These are phyloP conservation scores for Tricholoma flavovirens DNA, from an alignment of 768 basidiomycete genomes.

Conservation along the genomic window DNA sequence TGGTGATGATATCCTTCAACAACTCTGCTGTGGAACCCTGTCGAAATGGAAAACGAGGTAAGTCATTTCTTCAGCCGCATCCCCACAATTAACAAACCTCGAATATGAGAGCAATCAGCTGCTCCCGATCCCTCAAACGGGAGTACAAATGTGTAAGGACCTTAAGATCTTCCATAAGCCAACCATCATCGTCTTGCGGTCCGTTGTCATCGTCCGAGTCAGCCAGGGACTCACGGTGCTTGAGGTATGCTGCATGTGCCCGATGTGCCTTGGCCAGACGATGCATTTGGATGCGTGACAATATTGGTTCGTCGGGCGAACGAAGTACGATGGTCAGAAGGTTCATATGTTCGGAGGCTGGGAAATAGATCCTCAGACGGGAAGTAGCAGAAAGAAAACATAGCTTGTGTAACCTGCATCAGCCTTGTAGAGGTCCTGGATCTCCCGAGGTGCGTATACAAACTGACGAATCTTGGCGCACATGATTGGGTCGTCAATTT, in stretches of 20 bases:
- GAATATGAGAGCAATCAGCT: constrained; percentile 88
- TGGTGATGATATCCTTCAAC: constrained; percentile 96
- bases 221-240: constrained; percentile 47
- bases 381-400: neutral
- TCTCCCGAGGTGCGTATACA: constrained; percentile 82
- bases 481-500: constrained; percentile 82
- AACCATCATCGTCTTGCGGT: constrained; percentile 90
- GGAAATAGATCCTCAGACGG: neutral
- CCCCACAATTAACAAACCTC: constrained; percentile 51
- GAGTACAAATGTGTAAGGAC: constrained; percentile 76
- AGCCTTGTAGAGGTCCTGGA: constrained; percentile 73
- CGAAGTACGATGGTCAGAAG: constrained; percentile 77
- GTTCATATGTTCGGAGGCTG: constrained; percentile 66
- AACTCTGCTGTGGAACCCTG: constrained; percentile 94
- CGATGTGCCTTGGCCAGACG: constrained; percentile 72
- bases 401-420: constrained; percentile 62
- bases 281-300: constrained; percentile 75
- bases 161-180: constrained; percentile 90
- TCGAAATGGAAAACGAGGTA: neutral
- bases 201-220: constrained; percentile 95
- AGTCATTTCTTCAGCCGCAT: neutral
- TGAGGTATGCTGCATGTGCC: constrained; percentile 74
- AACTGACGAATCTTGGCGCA: constrained; percentile 86
- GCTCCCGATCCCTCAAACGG: constrained; percentile 80
- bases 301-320: constrained; percentile 65